phyloP scores from a whole-genome alignment of 2,329 filamentous ascomycete species.

The Myriosclerotinia curreyana region DNA sequence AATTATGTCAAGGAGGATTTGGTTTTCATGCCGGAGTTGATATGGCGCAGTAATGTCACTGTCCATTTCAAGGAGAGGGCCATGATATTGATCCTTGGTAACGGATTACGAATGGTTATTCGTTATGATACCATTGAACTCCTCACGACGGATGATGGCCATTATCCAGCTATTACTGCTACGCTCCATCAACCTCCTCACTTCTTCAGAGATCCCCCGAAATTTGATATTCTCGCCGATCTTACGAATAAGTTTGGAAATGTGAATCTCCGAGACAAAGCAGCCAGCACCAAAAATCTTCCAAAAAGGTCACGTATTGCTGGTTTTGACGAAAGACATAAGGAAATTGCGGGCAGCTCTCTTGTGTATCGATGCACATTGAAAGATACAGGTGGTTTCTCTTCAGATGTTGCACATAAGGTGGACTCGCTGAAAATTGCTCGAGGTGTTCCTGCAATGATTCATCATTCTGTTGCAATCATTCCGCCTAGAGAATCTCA shows the following conservation, averaged over 20 bases:
- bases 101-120: conserved; percentile 49
- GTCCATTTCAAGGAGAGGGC: conserved; percentile 41
- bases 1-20: conserved; percentile 41
- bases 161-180: conserved; percentile 45
- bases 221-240: conserved; percentile 21
- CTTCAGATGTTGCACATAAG: conserved; percentile 35
- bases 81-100: conserved; percentile 43
- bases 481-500: conserved; percentile 24
- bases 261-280: not conserved
- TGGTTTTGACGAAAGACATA: conserved; percentile 41
- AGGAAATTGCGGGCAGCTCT: conserved; percentile 45
- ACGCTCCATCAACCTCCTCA: conserved; percentile 52
- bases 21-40: conserved; percentile 44
- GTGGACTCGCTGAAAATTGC: conserved; percentile 36
- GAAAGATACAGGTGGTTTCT: not conserved
- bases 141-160: conserved; percentile 45
- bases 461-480: conserved; percentile 29
- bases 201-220: conserved; percentile 42
- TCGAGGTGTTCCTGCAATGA: conserved; percentile 38
- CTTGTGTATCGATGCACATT: conserved; percentile 50
- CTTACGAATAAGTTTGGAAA: conserved; percentile 14
- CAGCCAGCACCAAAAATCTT: conserved; percentile 22
- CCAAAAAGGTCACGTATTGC: conserved; percentile 35
- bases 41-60: conserved; percentile 43
- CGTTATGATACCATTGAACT: conserved; percentile 22